phyloP scores from a whole-genome alignment of 495 filamentous ascomycete species.

The Aspergillus cavernicola region DNA sequence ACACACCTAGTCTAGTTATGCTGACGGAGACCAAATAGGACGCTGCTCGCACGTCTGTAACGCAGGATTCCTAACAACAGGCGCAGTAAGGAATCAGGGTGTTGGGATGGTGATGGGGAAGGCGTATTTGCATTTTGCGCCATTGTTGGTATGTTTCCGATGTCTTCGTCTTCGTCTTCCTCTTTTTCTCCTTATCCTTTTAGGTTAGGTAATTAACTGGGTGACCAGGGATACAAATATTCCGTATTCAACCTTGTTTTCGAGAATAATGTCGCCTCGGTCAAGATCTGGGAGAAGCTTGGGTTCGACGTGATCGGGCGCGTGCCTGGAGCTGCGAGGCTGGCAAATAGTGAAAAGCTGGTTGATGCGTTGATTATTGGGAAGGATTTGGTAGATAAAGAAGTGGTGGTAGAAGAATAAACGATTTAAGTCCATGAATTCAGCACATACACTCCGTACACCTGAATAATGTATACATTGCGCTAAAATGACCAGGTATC shows the following conservation, averaged over 20 bases:
- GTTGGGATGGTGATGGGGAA: constrained; percentile 90
- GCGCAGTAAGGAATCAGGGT: constrained; percentile 76
- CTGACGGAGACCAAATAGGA: constrained; percentile 24
- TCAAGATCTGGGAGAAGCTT: constrained; percentile 91
- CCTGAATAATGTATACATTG: constrained; percentile 13
- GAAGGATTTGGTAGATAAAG: constrained; percentile 28
- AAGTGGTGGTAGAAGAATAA: constrained; percentile 3
- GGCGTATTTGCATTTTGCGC: constrained; percentile 87
- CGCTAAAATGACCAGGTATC: constrained; percentile 12
- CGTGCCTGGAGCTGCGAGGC: constrained; percentile 48
- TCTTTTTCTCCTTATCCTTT: too few relatives aligned
- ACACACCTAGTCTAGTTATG: too few relatives aligned
- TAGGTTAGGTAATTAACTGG: neutral
- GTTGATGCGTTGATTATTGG: constrained; percentile 49
- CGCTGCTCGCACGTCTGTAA: constrained; percentile 79
- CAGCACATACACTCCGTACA: constrained; percentile 10
- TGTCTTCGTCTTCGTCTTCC: too few relatives aligned
- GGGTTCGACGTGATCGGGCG: constrained; percentile 93
- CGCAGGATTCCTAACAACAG: constrained; percentile 86
- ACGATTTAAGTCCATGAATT: constrained; percentile 6
- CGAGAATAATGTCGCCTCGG: constrained; percentile 91
- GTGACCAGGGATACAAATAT: constrained; percentile 76
- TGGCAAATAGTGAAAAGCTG: constrained; percentile 40
- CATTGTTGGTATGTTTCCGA: constrained; percentile 62
- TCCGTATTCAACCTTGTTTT: constrained; percentile 98